Base-by-base conservation (phyloP, 495 filamentous ascomycete species). In the Aspergillus ellipticus region DNA sequence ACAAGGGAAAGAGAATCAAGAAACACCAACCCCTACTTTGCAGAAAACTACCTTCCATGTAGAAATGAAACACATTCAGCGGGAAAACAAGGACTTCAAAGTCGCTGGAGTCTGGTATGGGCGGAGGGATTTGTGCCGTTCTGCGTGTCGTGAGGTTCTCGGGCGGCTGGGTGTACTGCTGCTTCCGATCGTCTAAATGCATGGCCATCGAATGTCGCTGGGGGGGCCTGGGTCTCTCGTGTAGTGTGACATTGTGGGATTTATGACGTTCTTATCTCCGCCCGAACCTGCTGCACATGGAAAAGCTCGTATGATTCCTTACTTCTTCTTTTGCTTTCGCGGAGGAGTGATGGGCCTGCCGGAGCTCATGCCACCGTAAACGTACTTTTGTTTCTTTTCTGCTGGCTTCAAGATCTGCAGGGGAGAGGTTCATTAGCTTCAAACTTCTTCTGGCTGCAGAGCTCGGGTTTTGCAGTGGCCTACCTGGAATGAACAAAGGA, bases 321-420 rank as follows among this genome's bases (percentile, higher is more conserved):
- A 91, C 76, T 87, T 86, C 80, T 90, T 90, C 79, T 89, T 88
- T 78, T 89, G 85, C 75, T 89, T 93, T 85, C 89, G 87, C 77
- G 88, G 90, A 84, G 89, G 87, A 85, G 89, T 94, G 77, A 89
- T 81, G 76, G 88, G 83, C 77, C 86, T 86, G 84, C 86, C 84
- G 78, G 86, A 83, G 79, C 89, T 89, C 79, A 92, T 85, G 80
- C 88, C 85, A 80, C 86, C 85, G 79, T 89, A 89, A 71, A 96
- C 93, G 82, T 96, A 98, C 91, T 98, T 98, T 90, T 96, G 93
- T 88, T 98, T 98, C 86, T 98, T 98, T 84, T 98, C 94, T 75
- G 94, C 94, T 68, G 94, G 94, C 80, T 97, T 98, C 78, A 98
- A 80, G 74, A 98, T 98, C 93, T 97, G 63, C 21, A 37, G 20